Evolutionary conservation across 2,329 filamentous ascomycete genomes (phyloP).

Genomic region (Tolypocladium capitatum): DNA sequence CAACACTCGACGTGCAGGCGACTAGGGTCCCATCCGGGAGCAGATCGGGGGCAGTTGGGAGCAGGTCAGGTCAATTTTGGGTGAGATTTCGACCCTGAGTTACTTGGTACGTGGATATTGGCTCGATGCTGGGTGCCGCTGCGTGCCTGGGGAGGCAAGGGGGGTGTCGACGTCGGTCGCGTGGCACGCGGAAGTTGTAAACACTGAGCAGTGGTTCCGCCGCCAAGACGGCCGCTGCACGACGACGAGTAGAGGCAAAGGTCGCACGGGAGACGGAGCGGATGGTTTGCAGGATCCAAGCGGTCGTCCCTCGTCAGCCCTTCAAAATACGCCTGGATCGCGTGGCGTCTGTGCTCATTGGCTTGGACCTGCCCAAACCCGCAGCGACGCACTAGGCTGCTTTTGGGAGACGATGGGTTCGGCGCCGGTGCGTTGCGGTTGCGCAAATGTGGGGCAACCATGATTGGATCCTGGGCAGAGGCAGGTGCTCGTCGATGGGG

Average conservation of each 20-base stretch:
- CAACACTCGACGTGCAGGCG: conserved; percentile 4
- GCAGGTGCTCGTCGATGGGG: neutral
- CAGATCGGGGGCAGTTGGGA: neutral
- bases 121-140: neutral
- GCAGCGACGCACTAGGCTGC: conserved; percentile 6
- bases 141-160: neutral
- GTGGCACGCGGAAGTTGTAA: neutral
- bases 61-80: neutral
- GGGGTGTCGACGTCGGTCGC: neutral
- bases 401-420: no score
- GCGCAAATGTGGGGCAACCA: neutral
- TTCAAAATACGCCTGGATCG: conserved; percentile 9
- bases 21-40: conserved; percentile 9
- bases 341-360: conserved; percentile 8
- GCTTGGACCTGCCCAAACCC: conserved; percentile 2
- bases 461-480: neutral
- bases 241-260: neutral
- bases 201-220: neutral
- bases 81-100: neutral
- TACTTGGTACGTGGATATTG: neutral
- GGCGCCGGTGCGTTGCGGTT: no score
- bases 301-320: conserved; percentile 4
- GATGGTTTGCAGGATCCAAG: conserved; percentile 1
- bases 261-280: neutral
- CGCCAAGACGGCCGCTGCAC: neutral